Base-by-base conservation (phyloP, 106 monocot species). In the Posidonia australis region DNA sequence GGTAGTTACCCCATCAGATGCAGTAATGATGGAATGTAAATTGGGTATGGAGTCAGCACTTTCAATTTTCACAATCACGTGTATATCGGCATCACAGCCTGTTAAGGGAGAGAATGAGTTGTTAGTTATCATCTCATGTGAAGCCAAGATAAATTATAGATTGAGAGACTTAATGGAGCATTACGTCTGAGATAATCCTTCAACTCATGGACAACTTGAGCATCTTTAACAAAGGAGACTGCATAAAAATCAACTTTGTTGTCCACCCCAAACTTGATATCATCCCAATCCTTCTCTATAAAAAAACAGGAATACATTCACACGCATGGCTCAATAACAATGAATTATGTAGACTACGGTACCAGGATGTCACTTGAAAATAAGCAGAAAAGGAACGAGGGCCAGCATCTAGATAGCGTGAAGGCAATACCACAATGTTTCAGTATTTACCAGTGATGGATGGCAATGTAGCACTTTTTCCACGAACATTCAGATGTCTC, bases 211-310 rank as follows among this genome's bases (percentile, higher is more conserved):
- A 96, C 96, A 62, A 96, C 90, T 78, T 90, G 60, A 51, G 96
- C 96, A 87, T 90, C 90, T 79, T 96, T 96, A 57, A 96, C 96
- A 76, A 96, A 96, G 41, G 96, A 96, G 58, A 96, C 96, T 25
- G 96, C 96, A 78, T 96, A 96, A 60, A 76, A 96, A 57, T 96
- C 96, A 41, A 96, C 87, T 73, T 87, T 78, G 45, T 96, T 96
- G 43, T 96, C 96, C 51, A 96, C 96, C 29, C 96, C 96, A 74
- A 96, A 96, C 70, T 96, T 96, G 69, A 96, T 96, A 74, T 96
- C 96, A 55, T 96, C 96, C 96, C 96, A 96, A 70, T 96, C 96
- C 64, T 96, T 96, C n/a, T 96, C 96, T 96, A 80, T 46, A 72
- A 32, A 27, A n/a, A 60, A 21, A 62, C 54, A 65, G 47, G 63